Conservation (phyloP, 495 filamentous ascomycete genomes). For the Hypomontagnella monticulosa region DNA sequence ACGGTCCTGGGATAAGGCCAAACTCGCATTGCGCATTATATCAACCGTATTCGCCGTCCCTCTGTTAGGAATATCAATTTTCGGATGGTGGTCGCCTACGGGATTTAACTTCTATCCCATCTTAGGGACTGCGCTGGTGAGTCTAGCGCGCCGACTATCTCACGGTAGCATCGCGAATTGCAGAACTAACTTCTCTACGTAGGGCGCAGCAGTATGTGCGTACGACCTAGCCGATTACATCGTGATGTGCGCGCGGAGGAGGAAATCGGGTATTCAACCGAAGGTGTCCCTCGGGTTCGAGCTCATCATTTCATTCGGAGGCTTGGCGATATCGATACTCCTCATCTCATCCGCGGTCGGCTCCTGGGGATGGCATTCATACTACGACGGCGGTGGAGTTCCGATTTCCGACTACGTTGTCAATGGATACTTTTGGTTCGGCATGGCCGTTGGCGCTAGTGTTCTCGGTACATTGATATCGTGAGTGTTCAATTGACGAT, state of each 20-base stretch:
- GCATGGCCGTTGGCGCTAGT: background rate
- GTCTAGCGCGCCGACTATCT: background rate
- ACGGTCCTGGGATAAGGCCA: conserved; percentile 6
- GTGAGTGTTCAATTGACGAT: background rate
- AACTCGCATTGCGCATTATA: conserved; percentile 13
- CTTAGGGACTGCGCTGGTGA: conserved; percentile 9
- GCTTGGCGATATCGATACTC: conserved; percentile 3
- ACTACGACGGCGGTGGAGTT: background rate
- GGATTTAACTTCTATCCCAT: conserved; percentile 4
- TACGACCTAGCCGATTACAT: conserved; percentile 26
- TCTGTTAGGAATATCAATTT: conserved; percentile 3
- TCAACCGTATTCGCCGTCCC: conserved; percentile 2
- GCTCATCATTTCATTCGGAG: conserved; percentile 9
- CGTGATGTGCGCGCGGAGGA: conserved; percentile 14
- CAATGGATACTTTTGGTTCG: conserved; percentile 15
- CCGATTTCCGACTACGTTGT: background rate
- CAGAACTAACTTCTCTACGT: too few species aligned
- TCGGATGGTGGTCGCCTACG: background rate
- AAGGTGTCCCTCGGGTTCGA: conserved; percentile 23
- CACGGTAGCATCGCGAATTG: background rate
- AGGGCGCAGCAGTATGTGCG: background rate
- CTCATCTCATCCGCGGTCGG: background rate
- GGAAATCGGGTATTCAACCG: conserved; percentile 11
- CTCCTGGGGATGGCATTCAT: background rate
- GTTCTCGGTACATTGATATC: conserved; percentile 1